Conservation (phyloP, 78 protist genomes). For the Dictyostelium capitatum region DNA sequence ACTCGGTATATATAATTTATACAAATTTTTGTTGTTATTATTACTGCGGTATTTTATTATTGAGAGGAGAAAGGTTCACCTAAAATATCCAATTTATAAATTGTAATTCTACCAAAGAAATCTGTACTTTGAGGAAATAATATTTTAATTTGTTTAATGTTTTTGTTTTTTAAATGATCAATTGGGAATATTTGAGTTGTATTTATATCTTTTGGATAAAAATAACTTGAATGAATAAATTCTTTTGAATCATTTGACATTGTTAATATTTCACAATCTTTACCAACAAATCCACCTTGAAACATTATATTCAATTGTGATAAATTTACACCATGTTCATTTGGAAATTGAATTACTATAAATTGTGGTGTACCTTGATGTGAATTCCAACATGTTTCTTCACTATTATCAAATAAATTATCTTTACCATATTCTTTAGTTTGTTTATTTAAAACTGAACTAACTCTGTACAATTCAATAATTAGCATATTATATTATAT, state of each 20-base stretch:
- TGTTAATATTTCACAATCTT: constrained; percentile 51
- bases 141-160: constrained; percentile 54
- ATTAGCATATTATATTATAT: neutral
- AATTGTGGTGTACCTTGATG: constrained; percentile 75
- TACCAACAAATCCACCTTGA: constrained; percentile 85
- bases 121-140: constrained; percentile 81
- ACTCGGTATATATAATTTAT: no score
- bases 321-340: constrained; percentile 27
- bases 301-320: constrained; percentile 48
- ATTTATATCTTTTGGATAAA: constrained; percentile 79
- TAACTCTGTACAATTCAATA: constrained; percentile 43
- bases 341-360: constrained; percentile 33
- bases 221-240: neutral
- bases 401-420: constrained; percentile 73
- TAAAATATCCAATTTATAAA: constrained; percentile 73
- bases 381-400: constrained; percentile 87
- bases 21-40: no score
- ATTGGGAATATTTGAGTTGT: constrained; percentile 47
- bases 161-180: neutral
- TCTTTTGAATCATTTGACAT: neutral
- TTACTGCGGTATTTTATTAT: neutral
- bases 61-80: constrained; percentile 20
- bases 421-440: constrained; percentile 81
- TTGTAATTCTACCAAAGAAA: constrained; percentile 84
- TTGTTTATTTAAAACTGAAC: constrained; percentile 80